Conservation (phyloP, 495 filamentous ascomycete genomes). For the Staphylotrichum tortipilum region DNA sequence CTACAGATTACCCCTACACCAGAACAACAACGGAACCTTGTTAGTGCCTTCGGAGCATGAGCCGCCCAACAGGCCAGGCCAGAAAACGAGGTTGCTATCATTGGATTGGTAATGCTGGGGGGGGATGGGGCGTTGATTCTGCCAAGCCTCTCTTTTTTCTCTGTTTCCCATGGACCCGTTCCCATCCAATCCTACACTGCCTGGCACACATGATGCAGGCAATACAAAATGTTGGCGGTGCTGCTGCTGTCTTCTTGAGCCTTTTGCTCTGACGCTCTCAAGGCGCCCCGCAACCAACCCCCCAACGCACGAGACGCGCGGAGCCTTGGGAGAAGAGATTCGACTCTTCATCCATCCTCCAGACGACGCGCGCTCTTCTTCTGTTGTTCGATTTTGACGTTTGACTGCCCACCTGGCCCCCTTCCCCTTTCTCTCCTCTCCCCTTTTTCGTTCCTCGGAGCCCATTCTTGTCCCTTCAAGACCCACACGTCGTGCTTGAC, state of each 20-base stretch:
- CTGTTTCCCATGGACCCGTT: not conserved
- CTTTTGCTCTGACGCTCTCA: not conserved
- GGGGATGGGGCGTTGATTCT: too few species aligned
- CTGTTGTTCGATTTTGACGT: not conserved
- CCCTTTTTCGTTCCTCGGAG: not conserved
- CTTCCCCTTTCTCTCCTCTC: not conserved
- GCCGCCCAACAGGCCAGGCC: not conserved
- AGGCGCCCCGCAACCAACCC: not conserved
- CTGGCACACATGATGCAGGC: too few species aligned
- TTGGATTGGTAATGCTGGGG: slow-evolving; percentile 10
- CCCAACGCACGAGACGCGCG: not conserved
- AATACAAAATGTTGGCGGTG: not conserved
- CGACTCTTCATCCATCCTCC: slow-evolving; percentile 7
- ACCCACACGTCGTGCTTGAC: not conserved
- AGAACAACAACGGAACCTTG: not conserved
- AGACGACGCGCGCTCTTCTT: not conserved
- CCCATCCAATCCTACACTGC: not conserved
- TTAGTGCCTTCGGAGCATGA: not conserved
- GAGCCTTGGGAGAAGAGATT: slow-evolving; percentile 7
- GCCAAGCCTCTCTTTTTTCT: slow-evolving; percentile 1
- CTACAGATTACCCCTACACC: not conserved
- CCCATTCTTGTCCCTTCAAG: not conserved
- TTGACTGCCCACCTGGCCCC: not conserved
- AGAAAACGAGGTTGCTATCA: not conserved
- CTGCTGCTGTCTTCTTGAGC: not conserved